These are phyloP conservation scores for Violaceomyces palustris DNA, from an alignment of 1,284 basidiomycete species.

Conservation along the genomic window DNA sequence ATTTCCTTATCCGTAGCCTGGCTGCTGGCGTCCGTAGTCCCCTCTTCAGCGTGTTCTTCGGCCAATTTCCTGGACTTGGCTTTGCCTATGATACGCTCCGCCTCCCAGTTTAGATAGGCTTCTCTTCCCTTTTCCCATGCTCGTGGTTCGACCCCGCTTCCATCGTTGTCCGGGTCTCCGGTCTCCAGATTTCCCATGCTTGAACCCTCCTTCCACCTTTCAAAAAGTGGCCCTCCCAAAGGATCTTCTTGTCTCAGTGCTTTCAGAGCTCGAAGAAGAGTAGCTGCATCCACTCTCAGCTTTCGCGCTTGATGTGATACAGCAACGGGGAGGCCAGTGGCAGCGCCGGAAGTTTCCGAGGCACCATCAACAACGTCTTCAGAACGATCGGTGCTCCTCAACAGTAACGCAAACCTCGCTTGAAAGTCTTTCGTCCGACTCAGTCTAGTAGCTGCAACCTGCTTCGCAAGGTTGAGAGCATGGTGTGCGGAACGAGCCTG, in stretches of 20 bases:
- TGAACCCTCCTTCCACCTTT: background rate
- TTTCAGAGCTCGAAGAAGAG: conserved; percentile 22
- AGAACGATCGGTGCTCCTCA: conserved; percentile 1
- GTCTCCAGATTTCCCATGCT: background rate
- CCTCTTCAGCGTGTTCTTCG: too few relatives aligned
- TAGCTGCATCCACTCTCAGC: conserved; percentile 22
- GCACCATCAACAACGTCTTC: background rate
- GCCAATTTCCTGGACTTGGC: too few relatives aligned
- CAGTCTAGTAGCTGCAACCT: conserved; percentile 12
- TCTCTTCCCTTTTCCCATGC: conserved; percentile 40
- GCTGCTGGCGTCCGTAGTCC: too few relatives aligned
- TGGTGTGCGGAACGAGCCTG: conserved; percentile 25
- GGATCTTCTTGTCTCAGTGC: conserved; percentile 29
- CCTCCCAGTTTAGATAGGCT: conserved; percentile 44
- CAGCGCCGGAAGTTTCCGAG: background rate
- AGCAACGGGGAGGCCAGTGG: conserved; percentile 6
- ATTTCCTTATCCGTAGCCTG: too few relatives aligned
- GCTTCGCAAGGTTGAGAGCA: conserved; percentile 17
- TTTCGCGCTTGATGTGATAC: conserved; percentile 24
- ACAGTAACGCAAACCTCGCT: conserved; percentile 14
- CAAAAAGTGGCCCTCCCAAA: conserved; percentile 25
- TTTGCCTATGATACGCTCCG: conserved; percentile 36
- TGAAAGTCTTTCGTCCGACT: conserved; percentile 10
- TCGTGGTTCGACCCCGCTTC: conserved; percentile 4
- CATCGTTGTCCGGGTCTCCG: conserved; percentile 8